Percentiles rank a stretch among this genome's conserved stretches.
Evolutionary conservation across 805 yeast genomes (phyloP).

Genomic region (Lachancea lanzarotensis): DNA sequence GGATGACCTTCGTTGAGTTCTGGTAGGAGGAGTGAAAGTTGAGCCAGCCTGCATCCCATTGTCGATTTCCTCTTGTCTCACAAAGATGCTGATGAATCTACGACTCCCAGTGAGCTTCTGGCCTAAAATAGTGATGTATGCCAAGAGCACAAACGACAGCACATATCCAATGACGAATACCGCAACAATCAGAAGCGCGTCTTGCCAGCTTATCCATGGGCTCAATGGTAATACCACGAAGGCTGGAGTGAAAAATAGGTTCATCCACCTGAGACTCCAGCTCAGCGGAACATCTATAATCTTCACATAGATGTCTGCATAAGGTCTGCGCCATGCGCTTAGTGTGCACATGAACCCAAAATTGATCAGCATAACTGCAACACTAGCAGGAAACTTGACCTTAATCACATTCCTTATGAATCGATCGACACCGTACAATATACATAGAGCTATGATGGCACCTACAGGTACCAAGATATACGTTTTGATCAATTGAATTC

Average conservation of each 20-base stretch:
- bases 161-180: slow-evolving; percentile 64
- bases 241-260: slow-evolving; percentile 70
- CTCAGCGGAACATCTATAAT: slow-evolving; percentile 52
- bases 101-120: slow-evolving; percentile 31
- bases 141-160: slow-evolving; percentile 43
- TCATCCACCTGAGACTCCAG: slow-evolving; percentile 70
- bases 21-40: slow-evolving; percentile 12
- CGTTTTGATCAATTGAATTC: slow-evolving; percentile 12
- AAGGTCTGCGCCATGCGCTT: slow-evolving; percentile 13
- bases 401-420: slow-evolving; percentile 16
- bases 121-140: slow-evolving; percentile 41
- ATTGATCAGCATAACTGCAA: slow-evolving; percentile 21
- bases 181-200: slow-evolving; percentile 67
- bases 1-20: background rate
- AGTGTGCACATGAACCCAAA: slow-evolving; percentile 17
- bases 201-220: slow-evolving; percentile 56
- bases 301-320: slow-evolving; percentile 12
- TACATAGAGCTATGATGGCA: slow-evolving; percentile 13
- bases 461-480: slow-evolving; percentile 18
- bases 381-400: slow-evolving; percentile 20
- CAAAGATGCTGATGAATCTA: slow-evolving; percentile 21
- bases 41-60: slow-evolving; percentile 15
- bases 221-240: slow-evolving; percentile 66
- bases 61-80: slow-evolving; percentile 14
- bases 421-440: slow-evolving; percentile 20